These are phyloP conservation scores for Cladobotryum protrusum DNA, from an alignment of 2,329 filamentous ascomycete species.

Conservation along the genomic window DNA sequence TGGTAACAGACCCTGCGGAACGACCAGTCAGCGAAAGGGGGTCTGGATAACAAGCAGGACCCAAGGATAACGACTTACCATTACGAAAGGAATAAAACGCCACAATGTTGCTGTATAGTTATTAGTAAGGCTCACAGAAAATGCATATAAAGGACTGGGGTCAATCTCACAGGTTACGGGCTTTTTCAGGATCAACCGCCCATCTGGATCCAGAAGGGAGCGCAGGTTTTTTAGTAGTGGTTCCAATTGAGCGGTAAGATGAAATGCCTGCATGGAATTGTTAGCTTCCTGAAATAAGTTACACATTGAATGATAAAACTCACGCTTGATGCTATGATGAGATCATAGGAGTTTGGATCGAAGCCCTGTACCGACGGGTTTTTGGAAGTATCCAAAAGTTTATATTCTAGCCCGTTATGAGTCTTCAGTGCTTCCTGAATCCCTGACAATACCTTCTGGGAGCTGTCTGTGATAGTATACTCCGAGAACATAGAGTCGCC, in stretches of 20 bases:
- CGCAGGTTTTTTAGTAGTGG: background rate
- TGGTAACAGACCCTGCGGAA: background rate
- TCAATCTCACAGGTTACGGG: background rate
- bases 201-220: background rate
- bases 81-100: too few species aligned
- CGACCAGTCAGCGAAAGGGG: too few species aligned
- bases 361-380: constrained; percentile 9
- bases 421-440: constrained; percentile 17
- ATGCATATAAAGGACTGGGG: too few species aligned
- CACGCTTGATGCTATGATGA: constrained; percentile 9
- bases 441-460: constrained; percentile 15
- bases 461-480: constrained; percentile 22
- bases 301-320: background rate
- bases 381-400: constrained; percentile 20
- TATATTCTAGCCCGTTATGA: constrained; percentile 10
- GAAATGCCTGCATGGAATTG: background rate
- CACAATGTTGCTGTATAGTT: too few species aligned
- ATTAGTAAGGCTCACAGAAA: too few species aligned
- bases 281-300: background rate
- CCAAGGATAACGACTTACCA: too few species aligned
- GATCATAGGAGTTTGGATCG: constrained; percentile 4
- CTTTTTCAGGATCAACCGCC: constrained; percentile 4
- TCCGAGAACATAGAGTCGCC: constrained; percentile 3
- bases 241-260: background rate
- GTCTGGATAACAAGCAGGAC: too few species aligned